Conservation (phyloP, 257 asterid species). For the Coffea canephora region DNA sequence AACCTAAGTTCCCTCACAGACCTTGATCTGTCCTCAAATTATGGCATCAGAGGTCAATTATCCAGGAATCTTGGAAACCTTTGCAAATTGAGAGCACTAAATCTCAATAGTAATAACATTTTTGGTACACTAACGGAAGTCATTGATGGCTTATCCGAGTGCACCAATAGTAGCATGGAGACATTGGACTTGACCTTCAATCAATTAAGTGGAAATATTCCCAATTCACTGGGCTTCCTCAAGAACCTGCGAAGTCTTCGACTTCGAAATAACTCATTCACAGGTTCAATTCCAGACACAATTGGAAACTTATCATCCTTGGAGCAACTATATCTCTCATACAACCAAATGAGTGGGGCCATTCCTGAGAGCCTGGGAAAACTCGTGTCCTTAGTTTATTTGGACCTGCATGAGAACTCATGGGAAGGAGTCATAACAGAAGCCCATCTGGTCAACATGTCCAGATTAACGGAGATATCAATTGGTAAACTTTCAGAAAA, state of each 20-base stretch:
- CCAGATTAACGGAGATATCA: constrained; percentile 28
- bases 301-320: constrained; percentile 30
- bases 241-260: constrained; percentile 19
- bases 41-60: constrained; percentile 19
- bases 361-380: constrained; percentile 32
- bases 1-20: constrained; percentile 28
- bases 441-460: constrained; percentile 31
- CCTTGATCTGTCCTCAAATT: constrained; percentile 27
- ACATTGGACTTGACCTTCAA: constrained; percentile 23
- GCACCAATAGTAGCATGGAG: constrained; percentile 24
- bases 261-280: constrained; percentile 24
- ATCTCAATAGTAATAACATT: constrained; percentile 18
- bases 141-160: constrained; percentile 24
- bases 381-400: constrained; percentile 20
- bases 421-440: constrained; percentile 43
- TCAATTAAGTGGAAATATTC: constrained; percentile 19
- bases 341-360: constrained; percentile 30
- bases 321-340: constrained; percentile 28
- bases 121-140: constrained; percentile 15
- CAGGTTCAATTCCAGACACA: constrained; percentile 29
- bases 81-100: constrained; percentile 25
- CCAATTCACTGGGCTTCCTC: constrained; percentile 28
- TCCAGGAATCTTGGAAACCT: constrained; percentile 23
- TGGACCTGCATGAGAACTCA: constrained; percentile 25
- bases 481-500: constrained; percentile 20